These are phyloP conservation scores for Aspergillus panamensis DNA, from an alignment of 495 filamentous ascomycete species.

Conservation along the genomic window DNA sequence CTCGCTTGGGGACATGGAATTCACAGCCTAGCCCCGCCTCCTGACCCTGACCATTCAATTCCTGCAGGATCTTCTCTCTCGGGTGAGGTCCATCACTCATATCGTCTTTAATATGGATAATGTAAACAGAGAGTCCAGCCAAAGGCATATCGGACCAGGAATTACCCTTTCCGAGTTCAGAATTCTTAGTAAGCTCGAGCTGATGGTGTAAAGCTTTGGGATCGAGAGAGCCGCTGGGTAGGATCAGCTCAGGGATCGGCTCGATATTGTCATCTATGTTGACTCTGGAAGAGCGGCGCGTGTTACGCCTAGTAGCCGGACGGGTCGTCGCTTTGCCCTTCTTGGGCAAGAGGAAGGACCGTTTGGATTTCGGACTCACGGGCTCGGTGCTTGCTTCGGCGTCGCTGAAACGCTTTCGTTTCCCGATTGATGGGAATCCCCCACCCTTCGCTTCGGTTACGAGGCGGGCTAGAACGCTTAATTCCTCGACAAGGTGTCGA, in stretches of 20 bases:
- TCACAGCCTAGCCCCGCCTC: conserved; percentile 67
- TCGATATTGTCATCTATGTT: not conserved
- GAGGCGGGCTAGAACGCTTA: conserved; percentile 64
- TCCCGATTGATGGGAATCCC: conserved; percentile 12
- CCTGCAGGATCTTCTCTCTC: conserved; percentile 60
- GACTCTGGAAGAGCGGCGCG: not conserved
- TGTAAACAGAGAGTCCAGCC: conserved; percentile 57
- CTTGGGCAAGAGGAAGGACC: conserved; percentile 4
- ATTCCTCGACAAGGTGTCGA: conserved; percentile 71
- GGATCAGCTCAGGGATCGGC: not conserved
- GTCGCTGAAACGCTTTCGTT: conserved; percentile 33
- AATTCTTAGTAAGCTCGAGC: conserved; percentile 13
- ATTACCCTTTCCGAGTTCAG: conserved; percentile 7
- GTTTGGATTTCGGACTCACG: conserved; percentile 30
- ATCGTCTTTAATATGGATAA: conserved; percentile 82
- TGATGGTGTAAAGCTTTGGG: conserved; percentile 14
- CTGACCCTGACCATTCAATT: conserved; percentile 60
- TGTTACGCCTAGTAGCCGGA: conserved; percentile 2
- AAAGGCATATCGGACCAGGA: conserved; percentile 35
- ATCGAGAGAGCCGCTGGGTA: not conserved
- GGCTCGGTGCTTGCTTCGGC: conserved; percentile 1
- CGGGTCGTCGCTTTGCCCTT: not conserved
- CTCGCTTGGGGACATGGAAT: conserved; percentile 64
- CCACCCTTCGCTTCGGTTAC: conserved; percentile 43
- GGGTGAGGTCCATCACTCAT: conserved; percentile 61